Evolutionary conservation across 441 rosid species (phyloP).

Genomic region (Capsella rubella): DNA sequence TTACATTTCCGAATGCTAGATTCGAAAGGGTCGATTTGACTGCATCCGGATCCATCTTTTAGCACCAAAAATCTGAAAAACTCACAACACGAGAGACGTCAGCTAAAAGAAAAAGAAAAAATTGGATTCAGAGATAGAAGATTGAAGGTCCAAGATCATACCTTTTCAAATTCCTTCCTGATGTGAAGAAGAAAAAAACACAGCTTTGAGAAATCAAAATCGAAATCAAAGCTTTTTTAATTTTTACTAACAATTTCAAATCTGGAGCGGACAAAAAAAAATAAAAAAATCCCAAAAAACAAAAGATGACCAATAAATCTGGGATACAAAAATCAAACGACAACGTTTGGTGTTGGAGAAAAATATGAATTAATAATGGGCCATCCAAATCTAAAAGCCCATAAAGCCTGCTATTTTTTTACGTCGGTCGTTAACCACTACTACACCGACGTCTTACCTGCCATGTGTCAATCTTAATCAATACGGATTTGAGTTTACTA

Average conservation of each 20-base stretch:
- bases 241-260: constrained; percentile 22
- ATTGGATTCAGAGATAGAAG: constrained; percentile 5
- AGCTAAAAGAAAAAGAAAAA: neutral
- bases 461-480: constrained; percentile 27
- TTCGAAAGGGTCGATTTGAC: constrained; percentile 87
- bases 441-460: constrained; percentile 9
- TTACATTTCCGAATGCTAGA: constrained; percentile 88
- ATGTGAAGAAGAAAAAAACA: neutral
- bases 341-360: neutral
- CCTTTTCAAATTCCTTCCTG: constrained; percentile 22
- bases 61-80: constrained; percentile 3
- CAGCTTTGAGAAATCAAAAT: constrained; percentile 30
- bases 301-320: constrained; percentile 12
- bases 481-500: neutral
- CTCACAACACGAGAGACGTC: constrained; percentile 19
- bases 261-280: constrained; percentile 36
- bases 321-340: neutral
- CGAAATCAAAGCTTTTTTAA: constrained; percentile 5
- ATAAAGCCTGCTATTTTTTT: neutral
- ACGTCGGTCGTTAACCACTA: constrained; percentile 8
- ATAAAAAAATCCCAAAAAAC: constrained; percentile 15
- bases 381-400: neutral
- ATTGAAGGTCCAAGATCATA: constrained; percentile 21
- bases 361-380: neutral
- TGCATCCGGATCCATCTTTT: constrained; percentile 81